Evolutionary conservation across 2,329 filamentous ascomycete species (phyloP), one percentile per base, ranked within the genome.

Genomic region (Paradendryphiella salina): DNA sequence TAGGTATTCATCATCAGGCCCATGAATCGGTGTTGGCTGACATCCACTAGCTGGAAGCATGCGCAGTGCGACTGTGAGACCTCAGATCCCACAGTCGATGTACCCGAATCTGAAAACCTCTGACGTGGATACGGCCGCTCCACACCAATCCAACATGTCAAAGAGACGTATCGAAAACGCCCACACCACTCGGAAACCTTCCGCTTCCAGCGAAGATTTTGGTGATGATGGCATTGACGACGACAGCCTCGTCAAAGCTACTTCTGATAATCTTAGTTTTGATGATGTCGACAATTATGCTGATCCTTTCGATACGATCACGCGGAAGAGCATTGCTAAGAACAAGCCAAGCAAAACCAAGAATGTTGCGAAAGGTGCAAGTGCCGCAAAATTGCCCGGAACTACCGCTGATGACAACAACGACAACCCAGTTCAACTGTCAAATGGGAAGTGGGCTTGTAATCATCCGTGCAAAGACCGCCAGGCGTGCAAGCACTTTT

Each of bases 401-500:
- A 42, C 48, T 57, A 11, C 18, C 52, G 14, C 37, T 37, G 53
- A 52, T 29, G 46, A 52, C 26, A 23, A 52, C 36, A 37, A 52
- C 20, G 56, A 60, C 28, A 73, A 79, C 38, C 79, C 84, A 4
- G 67, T 74, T 1, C 80, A 79, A 59, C 79, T 91, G 54, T 71
- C 77, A 0, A 92, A 89, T 63, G 88, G 88, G 0, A 88, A 81
- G 63, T 92, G 86, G 84, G 80, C 80, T 29, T 93, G 89, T 72
- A 87, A 87, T 50, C 89, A 93, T 64, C 71, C 71, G 14, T 92
- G 89, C 74, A 84, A 81, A 60, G 77, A 86, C 58, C 85, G 82
- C 59, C 74, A 69, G 32, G 73, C 66, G 8, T 92, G 89, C 70
- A 88, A 84, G 59, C 89, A 93, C 62, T 71, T 81, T 29, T 93